Evolutionary conservation across 2,329 filamentous ascomycete genomes (phyloP), one percentile per base, ranked within the genome.

Genomic region (Diaporthe velutina): DNA sequence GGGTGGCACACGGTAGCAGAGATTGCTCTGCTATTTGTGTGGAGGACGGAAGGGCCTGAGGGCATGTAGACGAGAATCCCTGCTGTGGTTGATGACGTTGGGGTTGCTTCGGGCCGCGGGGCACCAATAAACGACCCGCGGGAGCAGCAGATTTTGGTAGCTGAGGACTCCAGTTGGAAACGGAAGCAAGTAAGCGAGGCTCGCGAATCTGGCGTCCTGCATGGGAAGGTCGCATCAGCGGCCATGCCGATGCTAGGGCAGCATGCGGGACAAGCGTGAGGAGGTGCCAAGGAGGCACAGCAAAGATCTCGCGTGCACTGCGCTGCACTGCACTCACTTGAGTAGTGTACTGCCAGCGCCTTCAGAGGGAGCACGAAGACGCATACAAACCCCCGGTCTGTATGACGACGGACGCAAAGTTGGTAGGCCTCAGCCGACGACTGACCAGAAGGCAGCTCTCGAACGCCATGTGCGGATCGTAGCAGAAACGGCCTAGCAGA

Each of bases 161-260:
- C 54, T 73, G 66, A 60, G 60, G 50, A 25, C 57, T 72, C 67
- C 57, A 30, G 54, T 64, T 61, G 67, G 68, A 33, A 17, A 45
- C 25, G 30, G 57, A 48, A 70, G 58, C n/a, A 55, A 48, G 52
- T n/a, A 70, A 64, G 42, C 68, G 70, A 74, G 50, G 22, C 58
- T 73, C 70, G 68, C 73, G 58, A 74, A 74, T 74, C 73, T 68
- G 58, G 67, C 48, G 45, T 55, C 48, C 50, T 15, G 73, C 73
- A 74, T 70, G 68, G 61, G 68, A 66, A 25, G 48, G 70, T 72
- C 33, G 64, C 70, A 57, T 64, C 22, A 45, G 58, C 57, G 70
- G 71, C 22, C 61, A 25, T 52, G 13, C 57, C 54, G 30, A 70
- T 45, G 48, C 57, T 40, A 38, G 33, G 48, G 52, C 22, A 35